Evolutionary conservation across 139 green algal species (phyloP), one percentile per base, ranked within the genome.

Genomic region (Desmodesmus armatus): DNA sequence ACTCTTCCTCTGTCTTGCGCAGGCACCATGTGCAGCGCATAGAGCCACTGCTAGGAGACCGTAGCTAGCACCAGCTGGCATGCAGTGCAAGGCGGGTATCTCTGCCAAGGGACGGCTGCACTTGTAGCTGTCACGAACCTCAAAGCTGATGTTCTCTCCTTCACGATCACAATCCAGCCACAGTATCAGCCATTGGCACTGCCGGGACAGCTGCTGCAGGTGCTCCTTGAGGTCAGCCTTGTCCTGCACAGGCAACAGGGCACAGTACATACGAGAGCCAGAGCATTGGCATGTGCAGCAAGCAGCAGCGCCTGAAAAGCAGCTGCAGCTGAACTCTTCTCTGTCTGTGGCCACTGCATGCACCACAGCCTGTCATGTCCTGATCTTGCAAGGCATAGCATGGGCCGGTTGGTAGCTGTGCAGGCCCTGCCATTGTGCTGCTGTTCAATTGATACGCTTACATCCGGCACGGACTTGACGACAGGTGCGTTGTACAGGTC

Each of bases 161-260:
- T 99, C 97, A 2, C 97, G 67, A 83, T 99, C 97, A 85, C 97
- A 99, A 87, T 99, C 97, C 82, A 99, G 93, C 97, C 97, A 99
- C 65, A 99, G 91, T 31, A 99, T 90, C 65, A 99, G 94, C 94
- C 88, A 94, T 33, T 97, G 81, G 33, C 79, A 89, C 15, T 82
- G 71, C 25, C 92, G 74, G 7, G 94, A 90, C 85, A 96, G 91
- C 81, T 92, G 77, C 88, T 96, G 79, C 71, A 99, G 87, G 80
- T 98, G 97, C 31, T 87, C 63, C 86, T 93, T 83, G 33, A 98
- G 73, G 13, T 90, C 67, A 41, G 88, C 65, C 76, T 97, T 96
- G 88, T 95, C 93, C 86, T 95, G 88, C 35, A 80, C 47, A n/a
- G n/a, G n/a, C n/a, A n/a, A n/a, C n/a, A n/a, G n/a, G n/a, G n/a